Evolutionary conservation across 1,284 basidiomycete genomes (phyloP).

Genomic region (Cutaneotrichosporon cyanovorans): DNA sequence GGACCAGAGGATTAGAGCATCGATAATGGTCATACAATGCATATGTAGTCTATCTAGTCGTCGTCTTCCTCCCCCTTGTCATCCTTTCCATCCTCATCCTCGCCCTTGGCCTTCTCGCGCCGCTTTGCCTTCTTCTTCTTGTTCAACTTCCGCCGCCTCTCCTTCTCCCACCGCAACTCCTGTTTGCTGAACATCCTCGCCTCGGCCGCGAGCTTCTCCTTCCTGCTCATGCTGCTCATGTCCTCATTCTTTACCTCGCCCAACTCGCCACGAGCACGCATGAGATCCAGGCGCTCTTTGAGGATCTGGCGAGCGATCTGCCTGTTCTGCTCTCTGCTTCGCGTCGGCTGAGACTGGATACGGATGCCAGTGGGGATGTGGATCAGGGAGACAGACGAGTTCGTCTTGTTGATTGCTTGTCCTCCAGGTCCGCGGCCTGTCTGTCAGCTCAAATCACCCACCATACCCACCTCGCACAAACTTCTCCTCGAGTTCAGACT

Average conservation of each 20-base stretch:
- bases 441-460: not conserved
- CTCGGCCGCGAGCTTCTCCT: constrained; percentile 17
- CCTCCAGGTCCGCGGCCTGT: constrained; percentile 47
- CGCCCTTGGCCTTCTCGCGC: constrained; percentile 21
- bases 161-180: constrained; percentile 42
- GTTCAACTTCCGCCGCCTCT: constrained; percentile 41
- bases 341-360: constrained; percentile 47
- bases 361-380: constrained; percentile 47
- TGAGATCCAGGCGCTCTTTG: constrained; percentile 35
- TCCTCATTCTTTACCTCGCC: not conserved
- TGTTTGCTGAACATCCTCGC: constrained; percentile 25
- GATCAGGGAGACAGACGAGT: constrained; percentile 44
- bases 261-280: constrained; percentile 22
- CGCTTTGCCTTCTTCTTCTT: constrained; percentile 41
- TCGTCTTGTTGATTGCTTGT: constrained; percentile 48
- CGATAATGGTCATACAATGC: not conserved
- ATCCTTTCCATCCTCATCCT: constrained; percentile 2
- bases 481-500: constrained; percentile 42
- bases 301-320: constrained; percentile 43
- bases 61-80: too few species aligned
- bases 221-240: constrained; percentile 11
- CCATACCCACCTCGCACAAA: constrained; percentile 40
- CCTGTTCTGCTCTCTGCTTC: constrained; percentile 46
- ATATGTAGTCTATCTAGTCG: not conserved
- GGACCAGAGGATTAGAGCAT: constrained; percentile 26